Evolutionary conservation across 495 filamentous ascomycete species (phyloP), one percentile per base, ranked within the genome.

Genomic region (Penicillium canescens): DNA sequence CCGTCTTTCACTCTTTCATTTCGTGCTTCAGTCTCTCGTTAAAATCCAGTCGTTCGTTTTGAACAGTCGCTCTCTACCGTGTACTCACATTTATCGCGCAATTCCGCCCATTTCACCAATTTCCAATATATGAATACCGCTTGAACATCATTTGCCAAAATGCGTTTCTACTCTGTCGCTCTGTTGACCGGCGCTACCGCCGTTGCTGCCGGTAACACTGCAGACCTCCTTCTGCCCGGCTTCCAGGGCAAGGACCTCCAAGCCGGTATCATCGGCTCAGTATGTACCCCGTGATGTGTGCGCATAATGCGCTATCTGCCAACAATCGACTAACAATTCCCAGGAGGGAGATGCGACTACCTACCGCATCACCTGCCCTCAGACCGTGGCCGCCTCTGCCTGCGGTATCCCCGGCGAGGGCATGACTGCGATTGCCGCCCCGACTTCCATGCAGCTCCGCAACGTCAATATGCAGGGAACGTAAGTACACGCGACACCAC

Each of bases 1-100:
- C 56, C 41, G 39, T 40, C 42, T 42, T 41, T 43, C 46, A 38
- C 37, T 55, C 51, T 42, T 63, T 45, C 50, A 24, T 52, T 56
- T 59, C 46, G 43, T 60, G 36, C 37, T 49, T 39, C 49, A 53
- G 57, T 60, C 57, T 52, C 37, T 60, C 57, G 48, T 60, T 60
- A 56, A 48, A 51, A 42, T 55, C 57, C 59, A 65, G 66, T 64
- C 71, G 60, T 59, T 74, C 69, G 57, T 72, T 69, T 42, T 43
- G 20, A 63, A 56, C 38, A 34, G 23, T 58, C 60, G 50, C 54
- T 44, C 58, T 59, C 52, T 59, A 52, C 51, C 42, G 46, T 56
- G 42, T 56, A 46, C 47, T 14, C 45, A 50, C 46, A 49, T 50
- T 55, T 48, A 57, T 54, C 45, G 58, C 58, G 48, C 55, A 54